These are phyloP conservation scores for Saksenaea oblongispora DNA, from an alignment of 371 early-diverging fungal genomes.

Conservation along the genomic window DNA sequence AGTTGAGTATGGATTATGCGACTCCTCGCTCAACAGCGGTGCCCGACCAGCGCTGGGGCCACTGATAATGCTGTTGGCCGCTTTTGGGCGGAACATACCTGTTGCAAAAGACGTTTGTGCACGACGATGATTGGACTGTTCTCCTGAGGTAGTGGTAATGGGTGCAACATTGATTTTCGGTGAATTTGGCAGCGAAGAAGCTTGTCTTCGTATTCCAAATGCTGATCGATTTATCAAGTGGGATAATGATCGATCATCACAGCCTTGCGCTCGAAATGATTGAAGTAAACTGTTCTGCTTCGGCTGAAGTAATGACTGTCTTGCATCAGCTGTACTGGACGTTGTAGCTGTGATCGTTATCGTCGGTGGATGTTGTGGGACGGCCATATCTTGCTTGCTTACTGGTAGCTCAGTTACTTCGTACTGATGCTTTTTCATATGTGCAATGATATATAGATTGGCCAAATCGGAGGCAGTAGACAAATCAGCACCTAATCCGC, in stretches of 20 bases:
- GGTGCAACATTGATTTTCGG: constrained; percentile 29
- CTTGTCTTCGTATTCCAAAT: background rate
- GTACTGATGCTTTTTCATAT: constrained; percentile 23
- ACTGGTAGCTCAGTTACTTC: background rate
- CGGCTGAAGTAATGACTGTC: background rate
- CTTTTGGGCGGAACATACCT: background rate
- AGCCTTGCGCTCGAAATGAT: background rate
- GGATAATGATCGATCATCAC: background rate
- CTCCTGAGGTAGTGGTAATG: constrained; percentile 6
- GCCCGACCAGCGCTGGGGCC: background rate
- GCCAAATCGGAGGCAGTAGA: constrained; percentile 1
- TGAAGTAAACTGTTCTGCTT: background rate
- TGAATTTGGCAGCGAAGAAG: background rate
- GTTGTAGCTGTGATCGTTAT: background rate
- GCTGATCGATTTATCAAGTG: background rate
- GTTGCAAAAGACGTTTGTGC: background rate
- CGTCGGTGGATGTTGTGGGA: too few relatives aligned
- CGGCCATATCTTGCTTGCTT: background rate
- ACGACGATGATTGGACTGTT: background rate
- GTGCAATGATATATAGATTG: constrained; percentile 26
- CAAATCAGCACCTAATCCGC: constrained; percentile 53
- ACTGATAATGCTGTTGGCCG: background rate
- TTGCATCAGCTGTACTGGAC: background rate
- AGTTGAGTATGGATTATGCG: constrained; percentile 7
- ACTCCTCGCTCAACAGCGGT: background rate